Evolutionary conservation across 2,329 filamentous ascomycete genomes (phyloP), one percentile per base, ranked within the genome.

Genomic region (Ophiostoma sp.): DNA sequence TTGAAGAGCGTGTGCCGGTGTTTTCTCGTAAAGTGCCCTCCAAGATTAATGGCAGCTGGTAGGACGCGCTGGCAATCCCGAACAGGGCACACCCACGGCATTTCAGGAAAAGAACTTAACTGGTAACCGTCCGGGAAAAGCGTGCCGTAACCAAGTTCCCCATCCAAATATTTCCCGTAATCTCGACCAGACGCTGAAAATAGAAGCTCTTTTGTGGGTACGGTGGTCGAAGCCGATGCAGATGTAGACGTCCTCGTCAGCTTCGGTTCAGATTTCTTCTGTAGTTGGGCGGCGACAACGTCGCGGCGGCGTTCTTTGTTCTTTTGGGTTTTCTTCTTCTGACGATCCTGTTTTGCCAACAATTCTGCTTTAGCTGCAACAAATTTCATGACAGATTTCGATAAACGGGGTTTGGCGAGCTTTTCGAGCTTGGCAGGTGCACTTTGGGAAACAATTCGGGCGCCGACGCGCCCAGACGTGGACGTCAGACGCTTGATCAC

Each of bases 11-110:
- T 45, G 15, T 73, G 71, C 6, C 76, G 74, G 68, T 80, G 79
- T 17, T 71, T 33, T 17, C 31, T 55, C 61, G 68, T 59, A 33
- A 79, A 79, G 33, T 79, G 78, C 5, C 71, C 19, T 2, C 78
- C 78, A 1, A 79, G 73, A 8, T 72, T 59, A 0, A 3, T 9
- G 1, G 74, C 11, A 0, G 52, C 64, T 1, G 25, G 2, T 22
- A 77, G 77, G 0, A 77, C 68, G 25, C 73, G 75, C 15, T 74
- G 72, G 61, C 78, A 79, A 17, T 70, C 59, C 3, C 78, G 76
- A 5, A 79, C 70, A 0, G 78, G 77, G 28, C 78, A 79, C 1
- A 77, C 70, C 75, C 76, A 79, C 0, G 78, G 77, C 25, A 66
- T 25, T 2, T 17, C 33, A 1, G 76, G 73, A 22, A 39, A 66